Conservation (phyloP, 768 basidiomycete species). For the Aureoboletus auriporus region DNA sequence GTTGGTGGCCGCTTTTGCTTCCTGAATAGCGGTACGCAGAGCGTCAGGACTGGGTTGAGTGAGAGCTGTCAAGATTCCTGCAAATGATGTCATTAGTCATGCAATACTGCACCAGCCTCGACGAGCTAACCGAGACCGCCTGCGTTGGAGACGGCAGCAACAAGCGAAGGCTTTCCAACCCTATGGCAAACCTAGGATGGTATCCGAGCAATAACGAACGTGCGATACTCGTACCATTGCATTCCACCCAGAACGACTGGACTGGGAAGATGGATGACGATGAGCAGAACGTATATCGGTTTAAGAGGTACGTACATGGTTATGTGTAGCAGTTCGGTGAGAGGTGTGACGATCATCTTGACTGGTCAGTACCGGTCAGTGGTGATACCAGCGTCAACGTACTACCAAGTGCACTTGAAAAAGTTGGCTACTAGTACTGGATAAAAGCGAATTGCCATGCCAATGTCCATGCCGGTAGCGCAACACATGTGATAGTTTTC, state of each 20-base stretch:
- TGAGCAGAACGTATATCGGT: not conserved
- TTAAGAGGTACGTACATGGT: conserved; percentile 46
- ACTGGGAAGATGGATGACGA: conserved; percentile 30
- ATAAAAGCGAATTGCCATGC: no score
- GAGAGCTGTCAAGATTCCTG: conserved; percentile 81
- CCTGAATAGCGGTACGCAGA: conserved; percentile 72
- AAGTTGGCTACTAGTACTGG: no score
- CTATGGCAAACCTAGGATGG: conserved; percentile 30
- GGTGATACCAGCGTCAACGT: no score
- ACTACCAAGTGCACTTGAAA: no score
- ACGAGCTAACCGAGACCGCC: conserved; percentile 64
- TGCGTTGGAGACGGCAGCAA: conserved; percentile 75
- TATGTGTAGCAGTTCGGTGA: conserved; percentile 66
- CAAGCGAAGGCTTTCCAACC: conserved; percentile 77
- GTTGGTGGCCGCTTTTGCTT: conserved; percentile 64
- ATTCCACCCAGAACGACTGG: conserved; percentile 87
- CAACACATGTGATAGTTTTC: no score
- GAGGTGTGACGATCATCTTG: conserved; percentile 44
- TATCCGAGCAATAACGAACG: not conserved
- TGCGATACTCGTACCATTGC: conserved; percentile 61
- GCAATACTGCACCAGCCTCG: not conserved
- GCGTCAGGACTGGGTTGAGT: conserved; percentile 85
- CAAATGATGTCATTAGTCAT: not conserved
- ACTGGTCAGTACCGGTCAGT: no score
- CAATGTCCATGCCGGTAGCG: no score